Conservation (phyloP, 371 early-diverging fungal species). For the Amoeboaphelidium protococcarum region DNA sequence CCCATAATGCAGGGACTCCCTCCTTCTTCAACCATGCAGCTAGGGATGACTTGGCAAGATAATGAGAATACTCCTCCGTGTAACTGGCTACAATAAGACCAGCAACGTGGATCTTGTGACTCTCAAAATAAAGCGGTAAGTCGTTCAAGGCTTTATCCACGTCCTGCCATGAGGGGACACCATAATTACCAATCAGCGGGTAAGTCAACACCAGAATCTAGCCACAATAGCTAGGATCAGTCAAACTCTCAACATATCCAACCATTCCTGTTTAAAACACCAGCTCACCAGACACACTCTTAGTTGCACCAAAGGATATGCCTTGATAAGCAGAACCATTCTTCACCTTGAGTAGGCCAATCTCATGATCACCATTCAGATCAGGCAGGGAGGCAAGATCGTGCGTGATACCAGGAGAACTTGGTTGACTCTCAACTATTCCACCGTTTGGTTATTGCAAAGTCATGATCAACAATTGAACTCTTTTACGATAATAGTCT, state of each 20-base stretch:
- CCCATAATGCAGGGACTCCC: constrained; percentile 65
- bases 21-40: constrained; percentile 62
- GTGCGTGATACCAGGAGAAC: too few species aligned
- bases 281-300: constrained; percentile 74
- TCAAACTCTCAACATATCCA: constrained; percentile 82
- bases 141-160: constrained; percentile 54
- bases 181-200: constrained; percentile 87
- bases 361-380: too few species aligned
- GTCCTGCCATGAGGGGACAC: constrained; percentile 57
- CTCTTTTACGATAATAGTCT: too few species aligned
- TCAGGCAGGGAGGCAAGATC: too few species aligned
- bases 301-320: constrained; percentile 75
- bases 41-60: constrained; percentile 59
- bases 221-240: constrained; percentile 84
- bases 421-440: too few species aligned
- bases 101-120: constrained; percentile 46
- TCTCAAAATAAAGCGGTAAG: constrained; percentile 59
- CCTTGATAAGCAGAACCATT: constrained; percentile 69
- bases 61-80: constrained; percentile 60
- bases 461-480: too few species aligned
- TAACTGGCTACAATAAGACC: constrained; percentile 72
- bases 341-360: constrained; percentile 44
- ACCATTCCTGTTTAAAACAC: constrained; percentile 78
- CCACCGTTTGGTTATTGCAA: too few species aligned
- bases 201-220: constrained; percentile 84